These are phyloP conservation scores for Tetrapisispora iriomotensis DNA, from an alignment of 805 yeast species.

Conservation along the genomic window DNA sequence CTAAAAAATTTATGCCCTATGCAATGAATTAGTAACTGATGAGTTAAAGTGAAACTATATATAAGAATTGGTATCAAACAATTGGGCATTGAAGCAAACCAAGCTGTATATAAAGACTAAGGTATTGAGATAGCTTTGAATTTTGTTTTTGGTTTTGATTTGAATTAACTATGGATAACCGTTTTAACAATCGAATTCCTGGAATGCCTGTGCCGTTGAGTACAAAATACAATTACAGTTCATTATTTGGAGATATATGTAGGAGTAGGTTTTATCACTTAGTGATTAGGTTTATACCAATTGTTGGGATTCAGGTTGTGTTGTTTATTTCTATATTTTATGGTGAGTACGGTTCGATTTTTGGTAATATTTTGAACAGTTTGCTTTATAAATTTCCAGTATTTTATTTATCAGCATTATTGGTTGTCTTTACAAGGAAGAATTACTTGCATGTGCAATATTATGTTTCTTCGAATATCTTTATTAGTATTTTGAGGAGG, in stretches of 20 bases:
- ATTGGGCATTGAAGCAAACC: too few species aligned
- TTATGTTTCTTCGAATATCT: constrained; percentile 20
- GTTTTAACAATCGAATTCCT: neutral
- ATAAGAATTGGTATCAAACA: too few species aligned
- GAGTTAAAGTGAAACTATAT: too few species aligned
- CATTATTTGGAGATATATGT: constrained; percentile 34
- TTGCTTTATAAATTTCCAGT: constrained; percentile 23
- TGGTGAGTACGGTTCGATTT: constrained; percentile 14
- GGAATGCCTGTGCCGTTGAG: constrained; percentile 11
- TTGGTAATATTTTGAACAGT: constrained; percentile 13
- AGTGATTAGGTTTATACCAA: constrained; percentile 28
- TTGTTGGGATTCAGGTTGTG: constrained; percentile 22
- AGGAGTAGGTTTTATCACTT: constrained; percentile 33
- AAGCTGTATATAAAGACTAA: too few species aligned
- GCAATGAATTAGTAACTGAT: too few species aligned
- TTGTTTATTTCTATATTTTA: constrained; percentile 18
- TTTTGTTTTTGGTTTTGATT: neutral
- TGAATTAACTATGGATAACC: neutral
- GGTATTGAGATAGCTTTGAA: too few species aligned
- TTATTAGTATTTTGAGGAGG: constrained; percentile 16
- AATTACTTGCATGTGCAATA: constrained; percentile 33
- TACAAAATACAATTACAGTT: constrained; percentile 28
- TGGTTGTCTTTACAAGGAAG: constrained; percentile 33
- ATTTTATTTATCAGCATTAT: constrained; percentile 24
- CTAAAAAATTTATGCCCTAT: too few species aligned